Percentiles rank a stretch among this genome's conserved stretches.
Conservation (phyloP, 805 yeast genomes). For the Candida tammaniensis region DNA sequence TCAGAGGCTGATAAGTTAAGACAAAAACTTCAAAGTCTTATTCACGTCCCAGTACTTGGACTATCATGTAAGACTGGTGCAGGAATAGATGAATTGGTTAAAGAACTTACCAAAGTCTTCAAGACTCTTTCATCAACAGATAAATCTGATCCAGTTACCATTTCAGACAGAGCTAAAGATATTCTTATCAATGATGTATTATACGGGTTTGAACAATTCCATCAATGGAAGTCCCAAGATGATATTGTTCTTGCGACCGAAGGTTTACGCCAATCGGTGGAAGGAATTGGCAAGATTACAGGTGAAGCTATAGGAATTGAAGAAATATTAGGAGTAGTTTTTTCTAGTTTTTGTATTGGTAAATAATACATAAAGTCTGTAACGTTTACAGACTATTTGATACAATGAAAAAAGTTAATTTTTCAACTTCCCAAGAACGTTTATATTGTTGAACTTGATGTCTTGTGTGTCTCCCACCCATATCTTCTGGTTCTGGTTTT, state of each 20-base stretch:
- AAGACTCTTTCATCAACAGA: constrained; percentile 47
- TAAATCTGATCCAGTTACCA: constrained; percentile 60
- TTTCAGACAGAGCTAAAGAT: constrained; percentile 76
- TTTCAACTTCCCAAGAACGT: constrained; percentile 46
- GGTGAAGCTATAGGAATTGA: constrained; percentile 88
- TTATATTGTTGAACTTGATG: constrained; percentile 45
- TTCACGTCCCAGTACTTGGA: constrained; percentile 14
- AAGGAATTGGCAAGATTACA: constrained; percentile 89
- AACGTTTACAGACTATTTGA: constrained; percentile 15
- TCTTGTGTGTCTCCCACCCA: constrained; percentile 42
- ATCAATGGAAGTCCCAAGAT: constrained; percentile 43
- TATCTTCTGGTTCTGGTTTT: constrained; percentile 23
- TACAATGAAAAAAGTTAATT: constrained; percentile 31
- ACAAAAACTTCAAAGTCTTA: constrained; percentile 14
- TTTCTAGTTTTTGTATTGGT: constrained; percentile 91
- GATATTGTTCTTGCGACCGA: constrained; percentile 84
- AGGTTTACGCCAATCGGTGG: constrained; percentile 66
- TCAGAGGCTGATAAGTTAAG: neutral
- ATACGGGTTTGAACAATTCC: constrained; percentile 67
- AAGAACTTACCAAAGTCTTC: constrained; percentile 44
- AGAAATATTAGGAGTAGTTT: constrained; percentile 87
- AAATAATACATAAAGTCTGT: constrained; percentile 42
- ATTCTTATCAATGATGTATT: constrained; percentile 73
- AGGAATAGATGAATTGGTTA: constrained; percentile 54
- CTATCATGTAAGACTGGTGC: constrained; percentile 60